These are phyloP conservation scores for Phytophthora hybrid DNA, from an alignment of 352 stramenopile species.

Conservation along the genomic window DNA sequence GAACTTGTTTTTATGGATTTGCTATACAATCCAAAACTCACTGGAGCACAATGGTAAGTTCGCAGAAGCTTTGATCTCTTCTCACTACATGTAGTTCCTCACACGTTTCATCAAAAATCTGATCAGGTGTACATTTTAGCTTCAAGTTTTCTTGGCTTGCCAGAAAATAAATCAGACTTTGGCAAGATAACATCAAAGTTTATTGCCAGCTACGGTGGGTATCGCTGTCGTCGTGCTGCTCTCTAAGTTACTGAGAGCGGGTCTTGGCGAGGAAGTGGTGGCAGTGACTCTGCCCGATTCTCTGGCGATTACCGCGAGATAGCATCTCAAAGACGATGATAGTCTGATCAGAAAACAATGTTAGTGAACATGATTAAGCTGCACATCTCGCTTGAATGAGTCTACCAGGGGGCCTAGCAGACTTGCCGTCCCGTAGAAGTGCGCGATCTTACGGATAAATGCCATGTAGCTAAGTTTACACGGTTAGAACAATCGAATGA, in stretches of 20 bases:
- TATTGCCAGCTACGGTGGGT: not conserved
- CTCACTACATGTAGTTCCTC: not conserved
- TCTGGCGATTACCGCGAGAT: no score
- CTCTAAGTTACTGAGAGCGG: no score
- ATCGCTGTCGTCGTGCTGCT: not conserved
- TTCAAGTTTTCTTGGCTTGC: slow-evolving; percentile 2
- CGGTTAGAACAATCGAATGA: not conserved
- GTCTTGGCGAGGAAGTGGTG: no score
- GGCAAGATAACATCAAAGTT: not conserved
- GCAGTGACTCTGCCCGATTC: no score
- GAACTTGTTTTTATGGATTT: slow-evolving; percentile 49
- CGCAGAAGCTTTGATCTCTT: not conserved
- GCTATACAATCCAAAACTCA: slow-evolving; percentile 36
- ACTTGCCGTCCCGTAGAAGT: not conserved
- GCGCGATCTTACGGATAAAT: not conserved
- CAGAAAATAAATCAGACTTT: not conserved
- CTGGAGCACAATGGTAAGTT: slow-evolving; percentile 36
- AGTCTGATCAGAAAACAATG: no score
- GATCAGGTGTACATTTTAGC: slow-evolving; percentile 1
- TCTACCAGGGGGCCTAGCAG: not conserved
- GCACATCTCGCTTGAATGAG: not conserved
- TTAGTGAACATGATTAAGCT: not conserved
- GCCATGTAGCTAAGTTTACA: not conserved
- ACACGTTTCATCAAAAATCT: not conserved
- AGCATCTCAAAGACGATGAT: no score